These are phyloP conservation scores for Triticum timopheevii DNA, from an alignment of 176 grass and related monocot genomes.

Conservation along the genomic window DNA sequence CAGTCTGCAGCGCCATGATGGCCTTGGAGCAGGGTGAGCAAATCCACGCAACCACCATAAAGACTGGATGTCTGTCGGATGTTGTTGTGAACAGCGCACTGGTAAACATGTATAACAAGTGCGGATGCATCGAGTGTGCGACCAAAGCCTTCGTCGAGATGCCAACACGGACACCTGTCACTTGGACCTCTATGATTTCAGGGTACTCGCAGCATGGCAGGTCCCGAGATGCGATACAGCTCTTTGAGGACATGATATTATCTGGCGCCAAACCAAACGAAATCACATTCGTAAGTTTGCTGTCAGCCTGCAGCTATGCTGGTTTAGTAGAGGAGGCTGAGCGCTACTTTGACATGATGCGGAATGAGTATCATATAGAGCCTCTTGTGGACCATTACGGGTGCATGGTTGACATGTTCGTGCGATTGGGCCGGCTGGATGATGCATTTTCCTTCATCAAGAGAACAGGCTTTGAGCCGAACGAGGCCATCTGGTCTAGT, in stretches of 20 bases:
- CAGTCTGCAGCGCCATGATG: constrained; percentile 71
- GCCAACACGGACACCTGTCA: constrained; percentile 61
- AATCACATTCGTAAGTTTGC: constrained; percentile 77
- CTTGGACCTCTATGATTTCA: constrained; percentile 91
- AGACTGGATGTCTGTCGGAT: constrained; percentile 72
- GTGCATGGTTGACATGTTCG: constrained; percentile 88
- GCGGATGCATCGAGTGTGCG: constrained; percentile 59
- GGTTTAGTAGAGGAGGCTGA: constrained; percentile 69
- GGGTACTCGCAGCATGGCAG: constrained; percentile 80
- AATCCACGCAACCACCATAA: constrained; percentile 78
- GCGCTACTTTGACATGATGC: constrained; percentile 76
- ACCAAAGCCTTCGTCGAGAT: constrained; percentile 79
- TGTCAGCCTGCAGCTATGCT: constrained; percentile 84
- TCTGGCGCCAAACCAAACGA: constrained; percentile 66
- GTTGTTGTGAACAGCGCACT: constrained; percentile 77
- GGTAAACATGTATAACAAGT: constrained; percentile 94
- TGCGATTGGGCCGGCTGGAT: constrained; percentile 60
- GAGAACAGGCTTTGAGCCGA: constrained; percentile 52
- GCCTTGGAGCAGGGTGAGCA: constrained; percentile 77
- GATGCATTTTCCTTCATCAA: constrained; percentile 77
- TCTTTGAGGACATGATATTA: constrained; percentile 85
- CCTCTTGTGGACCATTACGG: constrained; percentile 74
- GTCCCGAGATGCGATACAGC: constrained; percentile 64
- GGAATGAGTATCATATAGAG: constrained; percentile 62
- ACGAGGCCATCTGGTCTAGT: constrained; percentile 88